These are phyloP conservation scores for Fomitopsis pulvina DNA, from an alignment of 768 basidiomycete species.

Conservation along the genomic window DNA sequence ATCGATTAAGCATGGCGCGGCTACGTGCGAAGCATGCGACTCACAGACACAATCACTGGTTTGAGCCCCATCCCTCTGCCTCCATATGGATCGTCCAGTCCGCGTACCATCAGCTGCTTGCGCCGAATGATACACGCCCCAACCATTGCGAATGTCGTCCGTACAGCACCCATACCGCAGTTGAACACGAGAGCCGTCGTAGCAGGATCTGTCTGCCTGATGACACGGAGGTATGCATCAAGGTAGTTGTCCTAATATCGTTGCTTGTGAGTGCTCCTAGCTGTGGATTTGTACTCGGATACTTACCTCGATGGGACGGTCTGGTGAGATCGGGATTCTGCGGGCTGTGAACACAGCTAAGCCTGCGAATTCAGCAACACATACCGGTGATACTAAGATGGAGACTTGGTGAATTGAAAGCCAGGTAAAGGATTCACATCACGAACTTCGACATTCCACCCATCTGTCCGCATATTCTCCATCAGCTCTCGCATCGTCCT, in stretches of 20 bases:
- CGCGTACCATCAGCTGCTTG: slow-evolving; percentile 53
- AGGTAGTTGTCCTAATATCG: slow-evolving; percentile 93
- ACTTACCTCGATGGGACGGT: slow-evolving; percentile 81
- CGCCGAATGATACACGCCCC: slow-evolving; percentile 83
- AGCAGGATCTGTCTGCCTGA: slow-evolving; percentile 73
- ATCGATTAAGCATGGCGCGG: slow-evolving; percentile 7
- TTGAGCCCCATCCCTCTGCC: slow-evolving; percentile 24
- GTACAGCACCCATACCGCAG: slow-evolving; percentile 94
- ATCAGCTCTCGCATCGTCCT: slow-evolving; percentile 85
- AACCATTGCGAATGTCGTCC: slow-evolving; percentile 97
- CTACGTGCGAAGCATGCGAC: slow-evolving; percentile 19
- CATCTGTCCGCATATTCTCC: slow-evolving; percentile 67
- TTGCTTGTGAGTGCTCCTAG: no score
- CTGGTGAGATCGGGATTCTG: slow-evolving; percentile 92
- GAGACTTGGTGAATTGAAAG: slow-evolving; percentile 5
- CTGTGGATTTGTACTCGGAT: background rate
- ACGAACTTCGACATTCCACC: slow-evolving; percentile 88
- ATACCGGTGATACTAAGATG: slow-evolving; percentile 66
- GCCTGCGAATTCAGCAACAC: slow-evolving; percentile 9
- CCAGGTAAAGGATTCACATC: background rate
- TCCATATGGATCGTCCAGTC: slow-evolving; percentile 75
- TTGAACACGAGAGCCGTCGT: slow-evolving; percentile 85
- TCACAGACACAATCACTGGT: slow-evolving; percentile 46
- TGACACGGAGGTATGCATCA: slow-evolving; percentile 83
- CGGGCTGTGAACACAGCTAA: background rate